Base-by-base conservation (phyloP, 2,329 filamentous ascomycete species). In the Fusarium robinianum region DNA sequence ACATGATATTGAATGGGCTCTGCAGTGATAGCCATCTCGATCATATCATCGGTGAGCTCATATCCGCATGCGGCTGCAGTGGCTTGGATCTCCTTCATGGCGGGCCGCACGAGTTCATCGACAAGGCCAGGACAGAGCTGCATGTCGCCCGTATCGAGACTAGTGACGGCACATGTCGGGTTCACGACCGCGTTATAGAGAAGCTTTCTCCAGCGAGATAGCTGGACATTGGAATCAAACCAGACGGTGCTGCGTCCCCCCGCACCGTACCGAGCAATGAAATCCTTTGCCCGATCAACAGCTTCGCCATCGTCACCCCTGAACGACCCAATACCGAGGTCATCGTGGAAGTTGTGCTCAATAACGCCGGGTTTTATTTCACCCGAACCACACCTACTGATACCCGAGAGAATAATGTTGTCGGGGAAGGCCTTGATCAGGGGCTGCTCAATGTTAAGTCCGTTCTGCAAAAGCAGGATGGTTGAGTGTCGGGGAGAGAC, bases 171-270 rank as follows among this genome's bases (percentile, higher is more conserved):
- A 33, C 47, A 49, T n/a, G 51, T 47, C 8, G 57, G 57, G 29
- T 60, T 60, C 22, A 58, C 53, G 10, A 52, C 47, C 8, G 57
- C 57, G 16, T 60, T 60, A 35, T 58, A 60, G 19, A 60, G 54
- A 6, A 60, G 52, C 17, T 60, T 60, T 25, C 49, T 41, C 57
- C 57, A 60, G 23, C 57, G 55, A 5, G 57, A 60, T 11, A 58
- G 51, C 8, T 47, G 21, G n/a, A 60, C 57, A 15, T 58, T 36
- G 14, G 50, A 25, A 30, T 60, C 57, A 16, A 46, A 55, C 34
- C 51, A 47, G 11, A 43, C 53, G 19, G 52, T 46, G 17, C 47
- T 50, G 17, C 45, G 41, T 14, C 55, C 57, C 6, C 52, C 54
- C 9, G 52, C 57, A 12, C 31, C 30, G 35, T 60, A 60, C 12